Evolutionary conservation across 192 early-diverging fungal species (phyloP).

Genomic region (Coemansia sp.): DNA sequence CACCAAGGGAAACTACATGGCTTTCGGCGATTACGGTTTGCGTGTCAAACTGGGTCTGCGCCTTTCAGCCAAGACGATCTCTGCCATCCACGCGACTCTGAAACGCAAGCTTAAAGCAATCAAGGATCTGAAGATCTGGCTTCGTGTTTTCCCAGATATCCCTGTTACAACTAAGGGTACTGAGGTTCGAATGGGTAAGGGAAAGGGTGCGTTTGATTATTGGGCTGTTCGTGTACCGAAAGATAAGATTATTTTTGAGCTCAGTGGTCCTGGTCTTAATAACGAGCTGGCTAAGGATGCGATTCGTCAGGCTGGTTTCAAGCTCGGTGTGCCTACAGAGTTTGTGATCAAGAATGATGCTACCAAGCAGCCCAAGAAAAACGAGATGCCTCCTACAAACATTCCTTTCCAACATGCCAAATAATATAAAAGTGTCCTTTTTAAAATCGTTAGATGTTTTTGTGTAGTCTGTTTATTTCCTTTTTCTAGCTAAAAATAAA

Average conservation of each 20-base stretch:
- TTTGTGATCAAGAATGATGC: conserved; percentile 39
- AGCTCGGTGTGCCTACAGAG: conserved; percentile 48
- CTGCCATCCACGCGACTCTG: conserved; percentile 70
- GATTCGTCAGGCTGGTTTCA: conserved; percentile 49
- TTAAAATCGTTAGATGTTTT: not conserved
- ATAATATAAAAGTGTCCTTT: conserved; percentile 5
- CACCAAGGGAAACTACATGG: conserved; percentile 82
- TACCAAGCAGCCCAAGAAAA: conserved; percentile 50
- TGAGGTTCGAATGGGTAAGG: conserved; percentile 96
- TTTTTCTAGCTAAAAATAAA: conserved; percentile 62
- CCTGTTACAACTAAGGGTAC: conserved; percentile 90
- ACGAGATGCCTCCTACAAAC: conserved; percentile 39
- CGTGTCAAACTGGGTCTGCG: conserved; percentile 82
- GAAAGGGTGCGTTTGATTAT: conserved; percentile 92
- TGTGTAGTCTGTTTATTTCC: not conserved
- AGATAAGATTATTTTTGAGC: conserved; percentile 89
- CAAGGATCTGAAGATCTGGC: conserved; percentile 83
- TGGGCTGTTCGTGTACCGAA: conserved; percentile 87
- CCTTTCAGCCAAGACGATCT: conserved; percentile 79
- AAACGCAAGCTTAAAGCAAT: conserved; percentile 80
- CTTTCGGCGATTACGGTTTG: conserved; percentile 90
- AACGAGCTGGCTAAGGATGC: conserved; percentile 62
- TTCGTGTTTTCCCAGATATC: conserved; percentile 88
- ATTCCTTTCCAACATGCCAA: conserved; percentile 53
- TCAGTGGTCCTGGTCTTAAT: conserved; percentile 73